Base-by-base conservation (phyloP, 202 grass and related monocot species). In the Setaria italica region DNA sequence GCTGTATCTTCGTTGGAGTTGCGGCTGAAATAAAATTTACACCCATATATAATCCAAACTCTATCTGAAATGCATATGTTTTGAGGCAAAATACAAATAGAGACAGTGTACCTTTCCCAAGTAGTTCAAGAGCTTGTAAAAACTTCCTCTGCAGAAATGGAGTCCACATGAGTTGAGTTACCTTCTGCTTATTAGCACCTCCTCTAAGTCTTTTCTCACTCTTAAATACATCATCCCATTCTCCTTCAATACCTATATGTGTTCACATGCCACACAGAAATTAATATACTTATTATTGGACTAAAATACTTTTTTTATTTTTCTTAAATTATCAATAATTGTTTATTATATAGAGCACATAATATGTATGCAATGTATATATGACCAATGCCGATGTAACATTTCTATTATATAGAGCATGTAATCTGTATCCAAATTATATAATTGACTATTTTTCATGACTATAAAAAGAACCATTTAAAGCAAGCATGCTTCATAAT, bases 101-200 rank as follows among this genome's bases (percentile, higher is more conserved):
- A 80, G 21, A 54, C 8, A n/a, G 45, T 34, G 2, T 58, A 87
- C 85, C 71, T 60, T 68, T 51, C 64, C 85, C 71, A 51, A 82
- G 85, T 42, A 77, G 45, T 41, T 82, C 50, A 41, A 70, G 32
- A 69, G 79, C 85, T 32, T 50, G 15, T 37, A 76, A 7, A 77
- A 87, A 82, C 54, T 87, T 87, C 6, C 15, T 82, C 15, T 87
- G 50, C 5, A 87, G 42, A 68, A 41, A 82, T 42, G 84, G 84
- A 51, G 76, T 71, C 76, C 84, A 86, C 33, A 86, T 70, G 42
- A 79, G 74, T 19, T 78, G 73, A 20, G 21, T 11, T 48, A 17
- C 15, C 63, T 76, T 67, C 37, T 58, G 17, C 34, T 20, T 57
- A 67, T 8, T 45, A 76, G 9, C 76, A 32, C 50, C 50, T 46